phyloP scores from a whole-genome alignment of 1,284 basidiomycete species.

The Athelia psychrophila region DNA sequence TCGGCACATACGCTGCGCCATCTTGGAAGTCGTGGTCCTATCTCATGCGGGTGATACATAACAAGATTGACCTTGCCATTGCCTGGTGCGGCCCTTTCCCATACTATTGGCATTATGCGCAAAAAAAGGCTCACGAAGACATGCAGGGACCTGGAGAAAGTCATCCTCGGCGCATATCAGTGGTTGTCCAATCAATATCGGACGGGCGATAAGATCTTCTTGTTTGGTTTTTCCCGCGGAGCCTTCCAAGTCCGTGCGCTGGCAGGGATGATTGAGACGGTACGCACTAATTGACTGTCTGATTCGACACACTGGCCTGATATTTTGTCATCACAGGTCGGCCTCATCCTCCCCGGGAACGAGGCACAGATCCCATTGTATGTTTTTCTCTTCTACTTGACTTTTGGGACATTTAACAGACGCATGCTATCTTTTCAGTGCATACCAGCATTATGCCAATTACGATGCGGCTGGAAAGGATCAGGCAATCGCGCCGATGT shows the following conservation, averaged over 20 bases:
- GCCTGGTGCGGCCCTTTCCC: conserved; percentile 23
- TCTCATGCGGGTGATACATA: conserved; percentile 13
- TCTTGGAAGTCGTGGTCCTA: conserved; percentile 15
- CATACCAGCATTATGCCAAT: not conserved
- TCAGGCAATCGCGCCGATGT: conserved; percentile 18
- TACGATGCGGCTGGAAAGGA: too few relatives aligned
- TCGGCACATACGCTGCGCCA: conserved; percentile 28
- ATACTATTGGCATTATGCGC: too few relatives aligned
- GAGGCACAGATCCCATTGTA: conserved; percentile 35
- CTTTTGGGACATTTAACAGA: conserved; percentile 6
- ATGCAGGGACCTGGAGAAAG: conserved; percentile 28
- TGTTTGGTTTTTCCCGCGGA: conserved; percentile 38
- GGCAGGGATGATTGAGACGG: conserved; percentile 33
- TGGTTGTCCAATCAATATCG: conserved; percentile 33
- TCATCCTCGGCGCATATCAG: conserved; percentile 29
- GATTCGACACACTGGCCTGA: not conserved
- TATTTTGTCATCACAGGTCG: conserved; percentile 26
- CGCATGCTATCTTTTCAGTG: not conserved
- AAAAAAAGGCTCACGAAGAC: not conserved
- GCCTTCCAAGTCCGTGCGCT: conserved; percentile 36
- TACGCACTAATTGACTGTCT: conserved; percentile 7
- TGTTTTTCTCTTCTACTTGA: not conserved
- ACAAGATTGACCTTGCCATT: conserved; percentile 22
- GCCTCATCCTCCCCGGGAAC: conserved; percentile 32
- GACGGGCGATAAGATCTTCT: conserved; percentile 28